Evolutionary conservation across 306 rosid genomes (phyloP).

Genomic region (Castanopsis chinensis): DNA sequence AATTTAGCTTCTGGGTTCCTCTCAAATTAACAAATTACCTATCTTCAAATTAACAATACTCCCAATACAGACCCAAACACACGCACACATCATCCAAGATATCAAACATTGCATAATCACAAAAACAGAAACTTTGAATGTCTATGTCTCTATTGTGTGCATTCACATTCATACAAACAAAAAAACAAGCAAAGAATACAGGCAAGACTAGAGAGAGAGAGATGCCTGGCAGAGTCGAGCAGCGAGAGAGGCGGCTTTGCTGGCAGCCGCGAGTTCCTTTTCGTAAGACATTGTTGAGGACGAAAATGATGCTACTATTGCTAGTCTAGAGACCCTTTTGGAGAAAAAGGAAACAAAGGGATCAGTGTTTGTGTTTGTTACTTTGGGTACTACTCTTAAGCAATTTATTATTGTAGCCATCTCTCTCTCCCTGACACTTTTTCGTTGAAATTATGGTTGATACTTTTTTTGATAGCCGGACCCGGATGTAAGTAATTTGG

Average conservation of each 20-base stretch:
- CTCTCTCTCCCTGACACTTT: not conserved
- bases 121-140: not conserved
- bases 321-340: conserved; percentile 6
- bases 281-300: conserved; percentile 67
- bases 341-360: conserved; percentile 5
- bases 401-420: conserved; percentile 29
- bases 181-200: not conserved
- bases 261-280: conserved; percentile 88
- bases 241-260: conserved; percentile 83
- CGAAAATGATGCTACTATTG: conserved; percentile 23
- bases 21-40: not conserved
- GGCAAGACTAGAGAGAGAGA: not conserved
- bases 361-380: conserved; percentile 19
- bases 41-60: not conserved
- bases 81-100: not conserved
- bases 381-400: conserved; percentile 22
- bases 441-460: too few relatives aligned
- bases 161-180: not conserved
- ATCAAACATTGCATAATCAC: not conserved
- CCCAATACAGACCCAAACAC: not conserved
- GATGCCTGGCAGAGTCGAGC: conserved; percentile 85
- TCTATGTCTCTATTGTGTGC: not conserved
- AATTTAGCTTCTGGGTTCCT: conserved; percentile 4
- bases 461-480: not conserved
- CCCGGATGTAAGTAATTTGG: not conserved